phyloP scores from a whole-genome alignment of 73 alveolate species.

The Paramecium biaurelia region DNA sequence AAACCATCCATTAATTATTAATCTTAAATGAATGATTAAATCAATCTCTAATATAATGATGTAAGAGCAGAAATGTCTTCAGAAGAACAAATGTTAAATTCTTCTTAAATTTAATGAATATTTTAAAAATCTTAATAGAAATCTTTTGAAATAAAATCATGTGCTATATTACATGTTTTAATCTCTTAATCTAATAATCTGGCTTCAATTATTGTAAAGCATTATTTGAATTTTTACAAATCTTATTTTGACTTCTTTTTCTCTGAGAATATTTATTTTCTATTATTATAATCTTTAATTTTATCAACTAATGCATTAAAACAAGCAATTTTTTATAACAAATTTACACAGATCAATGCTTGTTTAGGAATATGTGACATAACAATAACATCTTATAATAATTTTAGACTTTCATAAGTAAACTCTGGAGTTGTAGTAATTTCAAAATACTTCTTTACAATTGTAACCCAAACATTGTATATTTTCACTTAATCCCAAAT shows the following conservation, averaged over 20 bases:
- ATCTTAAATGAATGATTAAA: background rate
- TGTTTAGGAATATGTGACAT: background rate
- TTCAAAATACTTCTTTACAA: background rate
- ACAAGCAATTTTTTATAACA: background rate
- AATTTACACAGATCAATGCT: background rate
- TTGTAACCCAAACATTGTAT: background rate
- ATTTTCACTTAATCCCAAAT: conserved; percentile 19
- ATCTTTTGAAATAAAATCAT: conserved; percentile 9
- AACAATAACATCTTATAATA: background rate
- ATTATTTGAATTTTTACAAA: background rate
- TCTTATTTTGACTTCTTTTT: background rate
- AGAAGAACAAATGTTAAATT: background rate
- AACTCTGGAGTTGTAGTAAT: background rate
- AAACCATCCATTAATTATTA: background rate
- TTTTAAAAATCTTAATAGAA: background rate
- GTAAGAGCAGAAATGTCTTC: background rate
- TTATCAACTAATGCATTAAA: background rate
- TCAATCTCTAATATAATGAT: background rate
- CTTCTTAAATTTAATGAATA: background rate
- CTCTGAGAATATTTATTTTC: background rate
- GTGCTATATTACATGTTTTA: background rate
- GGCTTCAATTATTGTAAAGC: background rate
- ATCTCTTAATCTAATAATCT: background rate
- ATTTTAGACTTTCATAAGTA: conserved; percentile 33
- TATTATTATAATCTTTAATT: background rate